Conservation (phyloP, 345 rosid genomes). For the Brassica rapa region DNA sequence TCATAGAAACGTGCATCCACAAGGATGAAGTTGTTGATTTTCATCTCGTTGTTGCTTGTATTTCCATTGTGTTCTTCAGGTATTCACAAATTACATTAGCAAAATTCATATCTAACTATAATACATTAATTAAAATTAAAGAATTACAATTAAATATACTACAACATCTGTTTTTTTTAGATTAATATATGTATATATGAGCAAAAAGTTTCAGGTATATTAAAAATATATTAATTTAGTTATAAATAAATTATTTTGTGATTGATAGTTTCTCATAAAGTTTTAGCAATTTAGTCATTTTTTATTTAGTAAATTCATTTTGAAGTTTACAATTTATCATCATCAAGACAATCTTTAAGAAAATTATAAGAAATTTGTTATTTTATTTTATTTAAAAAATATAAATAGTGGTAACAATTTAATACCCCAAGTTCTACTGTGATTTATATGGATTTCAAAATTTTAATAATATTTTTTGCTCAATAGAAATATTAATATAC, state of each 20-base stretch:
- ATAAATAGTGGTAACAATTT: background rate
- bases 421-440: background rate
- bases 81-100: background rate
- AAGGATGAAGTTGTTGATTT: background rate
- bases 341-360: too few relatives aligned
- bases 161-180: background rate
- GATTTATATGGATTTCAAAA: background rate
- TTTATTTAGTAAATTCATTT: too few relatives aligned
- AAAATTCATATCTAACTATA: background rate
- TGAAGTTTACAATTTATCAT: too few relatives aligned
- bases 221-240: too few relatives aligned
- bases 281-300: too few relatives aligned
- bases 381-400: background rate
- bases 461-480: background rate
- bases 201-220: background rate
- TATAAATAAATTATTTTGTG: too few relatives aligned
- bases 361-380: too few relatives aligned
- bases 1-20: background rate
- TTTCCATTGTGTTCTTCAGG: background rate
- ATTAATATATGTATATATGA: background rate
- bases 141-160: background rate
- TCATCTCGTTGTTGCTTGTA: background rate
- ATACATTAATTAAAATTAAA: background rate
- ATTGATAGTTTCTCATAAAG: too few relatives aligned
- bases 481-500: background rate